Conservation (phyloP, 2,329 filamentous ascomycete genomes). For the Tolypocladium inflatum region DNA sequence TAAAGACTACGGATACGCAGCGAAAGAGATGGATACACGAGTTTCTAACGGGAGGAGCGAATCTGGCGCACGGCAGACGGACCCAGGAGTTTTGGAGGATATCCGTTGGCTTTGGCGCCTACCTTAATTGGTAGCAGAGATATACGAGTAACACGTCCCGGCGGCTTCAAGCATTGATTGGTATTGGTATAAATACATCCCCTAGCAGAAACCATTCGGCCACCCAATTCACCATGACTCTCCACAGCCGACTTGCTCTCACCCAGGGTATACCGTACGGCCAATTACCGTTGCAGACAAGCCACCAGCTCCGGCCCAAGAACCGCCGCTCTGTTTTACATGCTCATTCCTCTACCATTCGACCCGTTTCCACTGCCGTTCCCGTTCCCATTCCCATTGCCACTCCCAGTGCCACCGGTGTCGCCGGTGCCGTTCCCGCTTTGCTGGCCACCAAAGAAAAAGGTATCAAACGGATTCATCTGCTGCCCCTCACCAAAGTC, state of each 20-base stretch:
- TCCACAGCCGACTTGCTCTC: not conserved
- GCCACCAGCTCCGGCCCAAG: not conserved
- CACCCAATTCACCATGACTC: not conserved
- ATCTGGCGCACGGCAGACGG: not conserved
- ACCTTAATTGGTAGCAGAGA: not conserved
- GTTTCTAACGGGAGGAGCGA: not conserved
- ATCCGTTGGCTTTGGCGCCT: not conserved
- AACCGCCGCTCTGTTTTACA: not conserved
- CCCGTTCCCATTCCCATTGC: not conserved
- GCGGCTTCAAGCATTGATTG: not conserved
- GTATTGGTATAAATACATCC: not conserved
- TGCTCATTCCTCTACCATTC: not conserved
- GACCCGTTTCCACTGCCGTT: not conserved
- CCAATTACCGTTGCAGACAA: not conserved
- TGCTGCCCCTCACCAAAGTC: constrained; percentile 53
- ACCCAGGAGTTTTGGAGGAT: not conserved
- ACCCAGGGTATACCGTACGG: not conserved
- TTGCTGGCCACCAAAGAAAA: constrained; percentile 56
- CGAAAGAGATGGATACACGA: too few relatives aligned
- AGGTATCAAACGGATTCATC: constrained; percentile 62
- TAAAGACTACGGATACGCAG: not conserved
- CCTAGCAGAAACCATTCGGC: not conserved
- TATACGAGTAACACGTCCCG: not conserved
- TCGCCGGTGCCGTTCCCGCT: constrained; percentile 14
- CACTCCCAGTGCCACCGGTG: not conserved